Percentiles rank a stretch among this genome's conserved stretches.
Evolutionary conservation across 805 yeast species (phyloP).

Genomic region (Schwanniomyces yamadae): DNA sequence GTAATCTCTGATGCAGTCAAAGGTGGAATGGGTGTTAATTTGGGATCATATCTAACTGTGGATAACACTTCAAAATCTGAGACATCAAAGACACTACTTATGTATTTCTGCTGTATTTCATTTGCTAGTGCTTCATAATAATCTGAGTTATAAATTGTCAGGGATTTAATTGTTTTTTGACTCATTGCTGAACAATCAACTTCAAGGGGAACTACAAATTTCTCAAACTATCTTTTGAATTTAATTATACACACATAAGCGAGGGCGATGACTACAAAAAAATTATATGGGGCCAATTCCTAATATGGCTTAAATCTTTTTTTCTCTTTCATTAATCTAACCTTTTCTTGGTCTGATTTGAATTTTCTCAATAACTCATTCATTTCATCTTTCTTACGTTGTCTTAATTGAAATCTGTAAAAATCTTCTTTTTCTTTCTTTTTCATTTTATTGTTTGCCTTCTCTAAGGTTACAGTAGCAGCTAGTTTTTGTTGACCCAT

Average conservation of each 20-base stretch:
- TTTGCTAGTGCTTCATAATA: constrained; percentile 3
- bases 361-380: constrained; percentile 79
- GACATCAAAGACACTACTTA: constrained; percentile 13
- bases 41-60: constrained; percentile 76
- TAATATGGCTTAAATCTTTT: constrained; percentile 84
- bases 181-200: not conserved
- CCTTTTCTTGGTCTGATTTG: constrained; percentile 86
- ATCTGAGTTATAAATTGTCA: not conserved
- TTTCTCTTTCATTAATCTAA: constrained; percentile 73
- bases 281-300: not conserved
- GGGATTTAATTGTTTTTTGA: too few species aligned
- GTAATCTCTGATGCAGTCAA: constrained; percentile 22
- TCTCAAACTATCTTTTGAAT: not conserved
- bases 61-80: constrained; percentile 57
- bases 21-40: constrained; percentile 32
- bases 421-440: constrained; percentile 84
- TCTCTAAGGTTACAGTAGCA: constrained; percentile 34
- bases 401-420: constrained; percentile 94
- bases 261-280: too few species aligned
- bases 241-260: not conserved
- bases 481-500: constrained; percentile 52
- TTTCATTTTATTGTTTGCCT: constrained; percentile 52
- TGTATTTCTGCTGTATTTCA: constrained; percentile 9
- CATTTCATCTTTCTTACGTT: constrained; percentile 89
- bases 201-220: too few species aligned